Evolutionary conservation across 2,329 filamentous ascomycete species (phyloP).

Genomic region (Neopestalotiopsis rosae): DNA sequence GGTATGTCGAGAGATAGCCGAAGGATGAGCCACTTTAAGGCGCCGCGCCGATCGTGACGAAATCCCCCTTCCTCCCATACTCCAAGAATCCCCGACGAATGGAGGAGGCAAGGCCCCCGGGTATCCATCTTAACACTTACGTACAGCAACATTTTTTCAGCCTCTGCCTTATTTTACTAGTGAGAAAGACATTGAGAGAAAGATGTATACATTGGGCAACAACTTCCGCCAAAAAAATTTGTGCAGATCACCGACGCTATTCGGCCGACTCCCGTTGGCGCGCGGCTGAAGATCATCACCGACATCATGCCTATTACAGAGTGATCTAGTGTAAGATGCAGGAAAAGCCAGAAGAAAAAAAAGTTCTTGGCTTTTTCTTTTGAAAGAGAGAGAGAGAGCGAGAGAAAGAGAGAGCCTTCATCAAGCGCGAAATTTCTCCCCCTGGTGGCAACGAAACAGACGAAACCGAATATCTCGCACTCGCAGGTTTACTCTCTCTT

Average conservation of each 20-base stretch:
- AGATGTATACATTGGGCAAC: neutral
- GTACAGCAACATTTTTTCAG: neutral
- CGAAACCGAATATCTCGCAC: no score
- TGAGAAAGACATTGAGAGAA: neutral
- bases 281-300: constrained; percentile 11
- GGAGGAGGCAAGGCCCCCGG: no score
- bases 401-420: no score
- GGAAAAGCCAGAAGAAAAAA: no score
- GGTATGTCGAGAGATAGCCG: neutral
- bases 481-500: neutral
- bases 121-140: no score
- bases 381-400: no score
- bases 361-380: no score
- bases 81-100: neutral
- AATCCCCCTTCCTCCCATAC: neutral
- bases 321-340: no score
- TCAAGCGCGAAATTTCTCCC: no score
- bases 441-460: no score
- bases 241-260: neutral
- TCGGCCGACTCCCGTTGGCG: constrained; percentile 10
- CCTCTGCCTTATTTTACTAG: neutral
- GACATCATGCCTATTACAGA: neutral
- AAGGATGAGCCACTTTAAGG: neutral
- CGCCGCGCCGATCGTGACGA: neutral
- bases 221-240: neutral